Evolutionary conservation across 345 rosid genomes (phyloP).

Genomic region (Garcia nutans): DNA sequence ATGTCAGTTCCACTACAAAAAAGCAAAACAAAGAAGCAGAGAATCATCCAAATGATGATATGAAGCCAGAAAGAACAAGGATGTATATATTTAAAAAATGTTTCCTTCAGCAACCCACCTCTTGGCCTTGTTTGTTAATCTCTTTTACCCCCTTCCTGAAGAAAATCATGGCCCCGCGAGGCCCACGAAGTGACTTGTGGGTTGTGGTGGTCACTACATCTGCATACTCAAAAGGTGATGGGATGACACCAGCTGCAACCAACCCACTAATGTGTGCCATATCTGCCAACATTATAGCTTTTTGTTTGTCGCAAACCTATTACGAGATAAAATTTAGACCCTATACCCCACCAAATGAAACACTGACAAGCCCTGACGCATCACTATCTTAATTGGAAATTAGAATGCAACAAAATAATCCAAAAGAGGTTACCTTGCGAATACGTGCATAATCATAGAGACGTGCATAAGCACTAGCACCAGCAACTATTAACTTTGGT

Average conservation of each 20-base stretch:
- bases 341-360: conserved; percentile 9
- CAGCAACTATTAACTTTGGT: conserved; percentile 94
- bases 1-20: conserved; percentile 10
- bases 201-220: conserved; percentile 98
- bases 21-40: conserved; percentile 3
- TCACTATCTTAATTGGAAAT: neutral
- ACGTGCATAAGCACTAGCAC: conserved; percentile 97
- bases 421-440: conserved; percentile 58
- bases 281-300: conserved; percentile 88
- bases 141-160: conserved; percentile 91
- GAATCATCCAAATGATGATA: neutral
- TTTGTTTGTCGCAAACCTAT: conserved; percentile 98
- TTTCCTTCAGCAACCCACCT: conserved; percentile 46
- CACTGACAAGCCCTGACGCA: conserved; percentile 9
- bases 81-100: neutral
- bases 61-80: neutral
- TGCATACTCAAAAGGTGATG: conserved; percentile 98
- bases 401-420: neutral
- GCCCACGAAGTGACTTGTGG: conserved; percentile 98
- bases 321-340: conserved; percentile 11
- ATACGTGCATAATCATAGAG: conserved; percentile 88
- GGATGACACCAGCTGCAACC: conserved; percentile 94
- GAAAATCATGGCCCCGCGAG: conserved; percentile 99
- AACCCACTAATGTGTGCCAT: conserved; percentile 99
- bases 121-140: conserved; percentile 89